Conservation (phyloP, 1,284 basidiomycete genomes). For the Cystobasidium pallidum region DNA sequence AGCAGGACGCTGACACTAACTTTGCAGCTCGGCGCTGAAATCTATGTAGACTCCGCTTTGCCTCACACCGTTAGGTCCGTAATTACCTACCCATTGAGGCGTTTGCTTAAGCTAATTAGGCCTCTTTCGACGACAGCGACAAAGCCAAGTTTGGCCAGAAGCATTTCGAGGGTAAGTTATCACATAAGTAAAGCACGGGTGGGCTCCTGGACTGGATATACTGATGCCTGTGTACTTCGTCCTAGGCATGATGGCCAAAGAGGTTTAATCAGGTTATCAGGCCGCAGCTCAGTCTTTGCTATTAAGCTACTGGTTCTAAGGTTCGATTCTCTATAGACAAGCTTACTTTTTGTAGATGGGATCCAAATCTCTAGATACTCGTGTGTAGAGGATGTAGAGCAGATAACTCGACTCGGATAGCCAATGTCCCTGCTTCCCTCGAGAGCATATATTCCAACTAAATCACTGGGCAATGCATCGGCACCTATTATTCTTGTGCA, state of each 20-base stretch:
- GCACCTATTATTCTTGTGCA: too few relatives aligned
- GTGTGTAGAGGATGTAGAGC: too few relatives aligned
- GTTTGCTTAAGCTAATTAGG: not conserved
- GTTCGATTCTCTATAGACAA: too few relatives aligned
- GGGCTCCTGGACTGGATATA: too few relatives aligned
- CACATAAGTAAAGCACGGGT: not conserved
- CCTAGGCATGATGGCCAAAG: slow-evolving; percentile 45
- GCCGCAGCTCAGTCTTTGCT: not conserved
- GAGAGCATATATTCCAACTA: too few relatives aligned
- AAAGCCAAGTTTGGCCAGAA: slow-evolving; percentile 34
- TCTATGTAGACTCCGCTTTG: slow-evolving; percentile 39
- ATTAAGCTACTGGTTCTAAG: too few relatives aligned
- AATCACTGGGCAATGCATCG: too few relatives aligned
- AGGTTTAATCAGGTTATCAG: slow-evolving; percentile 17
- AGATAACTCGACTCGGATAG: too few relatives aligned
- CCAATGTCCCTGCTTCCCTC: too few relatives aligned
- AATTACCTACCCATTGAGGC: not conserved
- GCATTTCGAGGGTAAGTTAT: slow-evolving; percentile 42
- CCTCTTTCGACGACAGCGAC: not conserved
- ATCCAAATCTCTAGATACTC: too few relatives aligned
- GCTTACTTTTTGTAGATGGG: too few relatives aligned
- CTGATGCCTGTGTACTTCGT: not conserved
- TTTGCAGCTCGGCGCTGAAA: slow-evolving; percentile 43
- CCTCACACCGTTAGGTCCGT: slow-evolving; percentile 15
- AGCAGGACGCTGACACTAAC: not conserved